Evolutionary conservation across 2,329 filamentous ascomycete genomes (phyloP), one percentile per base, ranked within the genome.

Genomic region (Cordyceps pruinosa): DNA sequence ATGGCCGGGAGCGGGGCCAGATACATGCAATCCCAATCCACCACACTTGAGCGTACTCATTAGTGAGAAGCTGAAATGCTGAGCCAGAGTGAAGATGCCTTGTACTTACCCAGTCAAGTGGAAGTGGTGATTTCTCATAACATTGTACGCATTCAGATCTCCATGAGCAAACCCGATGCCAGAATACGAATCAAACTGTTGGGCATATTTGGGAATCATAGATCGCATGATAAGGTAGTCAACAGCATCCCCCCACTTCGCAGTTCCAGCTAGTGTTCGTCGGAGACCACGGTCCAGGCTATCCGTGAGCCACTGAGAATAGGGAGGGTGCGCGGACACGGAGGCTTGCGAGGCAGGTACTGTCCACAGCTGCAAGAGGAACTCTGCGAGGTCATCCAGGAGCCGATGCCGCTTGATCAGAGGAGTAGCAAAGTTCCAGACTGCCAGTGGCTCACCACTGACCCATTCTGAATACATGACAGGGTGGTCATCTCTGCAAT

Each of bases 171-270:
- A 55, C 12, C 28, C 52, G 7, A 55, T 5, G n/a, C 10, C 15
- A 15, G n/a, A 3, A 19, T 37, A 37, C 7, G 19, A 9, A 21
- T 47, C 52, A 32, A 55, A 25, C 15, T 47, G 30, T 15, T 19
- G 17, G 45, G 41, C 28, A 30, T 55, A 47, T 3, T 19, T 7
- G 13, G 41, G 52, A 35, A 55, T 47, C 52, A 55, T 55, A 3
- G 52, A 55, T 28, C 52, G 52, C 52, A 55, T 55, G 15, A 55
- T 55, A 12, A 55, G 52, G 23, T 55, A 55, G 28, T 55, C 42
- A 6, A 55, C 19, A 34, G 52, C 32, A 47, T 47, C 32, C 10
- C 52, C 52, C 41, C 52, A 55, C n/a, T 19, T 25, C 1, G 52
- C 52, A 5, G 52, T 55, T 21, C 28, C 28, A 9, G 21, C 12